Conservation (phyloP, 179 eudicot genomes). For the Beta lomatogona region DNA sequence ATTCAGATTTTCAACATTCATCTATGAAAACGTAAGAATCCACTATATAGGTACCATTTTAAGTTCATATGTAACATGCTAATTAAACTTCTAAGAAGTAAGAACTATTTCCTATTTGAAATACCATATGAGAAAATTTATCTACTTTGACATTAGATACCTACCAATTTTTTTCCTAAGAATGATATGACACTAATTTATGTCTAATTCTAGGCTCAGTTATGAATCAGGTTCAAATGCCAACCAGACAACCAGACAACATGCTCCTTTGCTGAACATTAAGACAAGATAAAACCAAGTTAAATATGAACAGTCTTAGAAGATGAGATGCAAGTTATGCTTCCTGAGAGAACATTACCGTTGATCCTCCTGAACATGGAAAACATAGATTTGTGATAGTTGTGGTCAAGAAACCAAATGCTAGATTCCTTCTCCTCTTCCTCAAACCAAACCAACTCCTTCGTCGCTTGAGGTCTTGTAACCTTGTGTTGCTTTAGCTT, state of each 20-base stretch:
- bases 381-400: slow-evolving; percentile 93
- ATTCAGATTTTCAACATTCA: too few species aligned
- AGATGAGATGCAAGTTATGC: not conserved
- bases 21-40: too few species aligned
- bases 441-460: too few species aligned
- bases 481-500: too few species aligned
- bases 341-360: slow-evolving; percentile 41
- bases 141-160: not conserved
- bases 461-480: too few species aligned
- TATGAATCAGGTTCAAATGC: not conserved
- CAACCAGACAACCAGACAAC: slow-evolving; percentile 43
- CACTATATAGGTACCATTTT: too few species aligned
- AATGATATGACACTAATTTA: not conserved
- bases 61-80: not conserved
- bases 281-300: not conserved
- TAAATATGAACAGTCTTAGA: not conserved
- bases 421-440: slow-evolving; percentile 95
- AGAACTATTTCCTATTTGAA: not conserved
- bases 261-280: slow-evolving; percentile 89
- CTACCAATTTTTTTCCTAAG: not conserved
- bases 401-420: slow-evolving; percentile 98
- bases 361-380: slow-evolving; percentile 93
- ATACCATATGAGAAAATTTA: not conserved
- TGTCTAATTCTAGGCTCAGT: not conserved
- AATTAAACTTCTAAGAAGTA: not conserved